Evolutionary conservation across 73 alveolate species (phyloP), one percentile per base, ranked within the genome.

Genomic region (Symbiodinium natans): DNA sequence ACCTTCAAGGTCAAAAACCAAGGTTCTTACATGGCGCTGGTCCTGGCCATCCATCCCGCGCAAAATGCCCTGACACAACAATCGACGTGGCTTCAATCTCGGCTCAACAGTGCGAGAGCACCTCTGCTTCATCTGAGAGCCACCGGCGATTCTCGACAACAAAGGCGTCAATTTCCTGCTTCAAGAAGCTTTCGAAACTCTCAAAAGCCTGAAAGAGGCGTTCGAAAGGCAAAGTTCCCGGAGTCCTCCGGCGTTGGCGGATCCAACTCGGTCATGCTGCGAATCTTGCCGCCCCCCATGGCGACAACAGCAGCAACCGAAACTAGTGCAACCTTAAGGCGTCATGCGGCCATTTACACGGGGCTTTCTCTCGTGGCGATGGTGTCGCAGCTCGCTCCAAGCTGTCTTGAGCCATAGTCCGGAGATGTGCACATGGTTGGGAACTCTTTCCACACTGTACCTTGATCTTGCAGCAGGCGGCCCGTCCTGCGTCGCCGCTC

Each of bases 121-220:
- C 95, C 95, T 89, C 95, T 5, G 87, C 95, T 63, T 59, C 86
- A 33, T 40, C 41, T 43, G 95, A 89, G 33, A 89, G 95, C 27
- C 42, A 63, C 42, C 74, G 43, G 15, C 95, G 95, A 48, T 89
- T 89, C 95, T 39, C 87, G 11, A 89, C 75, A 56, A 89, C 75
- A 25, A 89, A 89, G 43, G 86, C 86, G 33, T 63, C 54, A 43
- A 89, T 77, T 9, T 89, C 95, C 95, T 89, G 33, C 82, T n/a
- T n/a, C 5, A 25, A 17, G 7, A 73, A 33, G 42, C 42, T 10
- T 73, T 9, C 19, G 5, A 29, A 73, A 2, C 6, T 17, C 29
- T 10, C 36, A 56, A 31, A 1, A 56, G 75, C 9, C 9, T 21
- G 31, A 4, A 52, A n/a, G 17, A 27, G 36, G 33, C 17, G 27